Base-by-base conservation (phyloP, 768 basidiomycete species). In the Tricholoma flavovirens region DNA sequence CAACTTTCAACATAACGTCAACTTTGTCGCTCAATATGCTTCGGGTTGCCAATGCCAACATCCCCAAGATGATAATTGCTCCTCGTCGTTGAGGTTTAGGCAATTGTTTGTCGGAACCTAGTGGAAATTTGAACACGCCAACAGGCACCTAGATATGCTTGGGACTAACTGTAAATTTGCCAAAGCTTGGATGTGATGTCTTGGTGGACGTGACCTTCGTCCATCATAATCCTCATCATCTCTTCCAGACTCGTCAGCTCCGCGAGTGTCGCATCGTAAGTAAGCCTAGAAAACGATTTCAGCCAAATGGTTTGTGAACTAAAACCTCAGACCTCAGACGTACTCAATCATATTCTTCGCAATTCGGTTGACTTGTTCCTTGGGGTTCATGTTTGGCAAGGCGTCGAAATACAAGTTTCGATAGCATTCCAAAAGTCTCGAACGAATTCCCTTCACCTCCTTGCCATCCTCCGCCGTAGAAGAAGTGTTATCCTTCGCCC, bases 281-380 rank as follows among this genome's bases (percentile, higher is more conserved):
- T 98, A 40, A 88, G 77, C 68, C 96, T 98, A 36, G 3, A 15
- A 38, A 57, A 38, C 49, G 43, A 45, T 29, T 56, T 24, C 26
- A 38, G 50, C 38, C 3, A 55, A 4, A 10, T 36, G 15, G 10
- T 38, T 26, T 14, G 45, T 21, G 15, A 40, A 4, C 15, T 21
- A 49, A 22, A 54, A 54, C 38, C 29, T 26, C 49, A 51, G 12
- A 54, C 38, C 29, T 26, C 49, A 51, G 12, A 71, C 85, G 30
- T 54, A 97, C 97, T 97, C 91, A 48, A 99, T 91, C 83, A 99
- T 90, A 67, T 98, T 97, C 75, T 93, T 95, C 5, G 96, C 83
- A 42, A 99, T 97, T 12, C 94, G 78, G 62, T 86, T 95, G 56
- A 97, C 82, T 68, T 97, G 91, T 48, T 86, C 86, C 70, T 94